Conservation (phyloP, 2,329 filamentous ascomycete species). For the Dactylellina haptotyla region DNA sequence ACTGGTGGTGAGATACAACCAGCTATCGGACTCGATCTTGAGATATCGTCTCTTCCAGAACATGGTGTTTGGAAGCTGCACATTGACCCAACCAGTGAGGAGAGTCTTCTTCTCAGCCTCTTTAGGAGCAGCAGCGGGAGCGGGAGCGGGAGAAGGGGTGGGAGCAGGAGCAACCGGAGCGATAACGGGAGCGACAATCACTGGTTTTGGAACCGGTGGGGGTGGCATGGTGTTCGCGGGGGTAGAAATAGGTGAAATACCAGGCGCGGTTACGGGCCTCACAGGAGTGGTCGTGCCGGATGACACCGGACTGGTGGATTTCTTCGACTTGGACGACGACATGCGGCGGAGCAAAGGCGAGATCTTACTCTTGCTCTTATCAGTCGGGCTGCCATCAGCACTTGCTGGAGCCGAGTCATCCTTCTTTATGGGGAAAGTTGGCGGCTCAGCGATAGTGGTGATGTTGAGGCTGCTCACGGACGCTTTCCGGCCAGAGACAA, state of each 20-base stretch:
- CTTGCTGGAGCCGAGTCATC: slow-evolving; percentile 21
- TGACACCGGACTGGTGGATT: slow-evolving; percentile 20
- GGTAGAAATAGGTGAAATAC: slow-evolving; percentile 62
- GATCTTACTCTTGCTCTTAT: slow-evolving; percentile 42
- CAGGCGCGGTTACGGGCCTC: no score
- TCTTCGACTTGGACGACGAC: slow-evolving; percentile 38
- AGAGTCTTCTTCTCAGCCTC: slow-evolving; percentile 66
- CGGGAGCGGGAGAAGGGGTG: slow-evolving; percentile 56
- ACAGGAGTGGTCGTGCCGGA: slow-evolving; percentile 29
- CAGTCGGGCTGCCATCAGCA: slow-evolving; percentile 30
- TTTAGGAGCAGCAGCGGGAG: slow-evolving; percentile 74
- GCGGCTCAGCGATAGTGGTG: slow-evolving; percentile 33
- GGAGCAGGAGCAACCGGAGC: slow-evolving; percentile 61
- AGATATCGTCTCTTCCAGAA: slow-evolving; percentile 95
- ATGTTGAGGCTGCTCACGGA: slow-evolving; percentile 49
- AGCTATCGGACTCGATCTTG: slow-evolving; percentile 83
- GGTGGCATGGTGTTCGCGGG: slow-evolving; percentile 68
- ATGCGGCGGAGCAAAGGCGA: slow-evolving; percentile 43
- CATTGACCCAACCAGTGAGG: slow-evolving; percentile 72
- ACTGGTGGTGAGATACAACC: slow-evolving; percentile 79
- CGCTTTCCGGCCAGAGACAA: slow-evolving; percentile 35
- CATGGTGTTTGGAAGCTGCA: slow-evolving; percentile 95
- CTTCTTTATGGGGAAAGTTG: slow-evolving; percentile 11
- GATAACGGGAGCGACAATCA: slow-evolving; percentile 81
- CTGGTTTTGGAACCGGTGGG: slow-evolving; percentile 66